These are phyloP conservation scores for Pyricularia sp. DNA, from an alignment of 2,329 filamentous ascomycete genomes.

Conservation along the genomic window DNA sequence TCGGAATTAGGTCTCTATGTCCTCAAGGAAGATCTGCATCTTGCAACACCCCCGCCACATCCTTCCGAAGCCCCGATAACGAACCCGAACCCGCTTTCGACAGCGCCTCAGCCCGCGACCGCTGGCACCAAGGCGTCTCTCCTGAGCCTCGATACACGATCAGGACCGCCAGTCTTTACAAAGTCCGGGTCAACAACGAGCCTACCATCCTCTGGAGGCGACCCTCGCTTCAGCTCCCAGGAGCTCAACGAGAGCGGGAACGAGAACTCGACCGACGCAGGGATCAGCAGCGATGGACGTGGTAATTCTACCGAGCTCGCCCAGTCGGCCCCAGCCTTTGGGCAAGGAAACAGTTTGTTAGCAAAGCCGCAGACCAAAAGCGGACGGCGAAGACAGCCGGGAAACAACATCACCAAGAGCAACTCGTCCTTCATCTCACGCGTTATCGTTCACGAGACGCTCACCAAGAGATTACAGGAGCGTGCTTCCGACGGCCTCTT, in stretches of 20 bases:
- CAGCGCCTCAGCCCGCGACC: constrained; percentile 69
- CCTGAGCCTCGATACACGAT: constrained; percentile 53
- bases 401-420: constrained; percentile 97
- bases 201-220: constrained; percentile 26
- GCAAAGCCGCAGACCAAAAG: constrained; percentile 52
- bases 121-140: constrained; percentile 76
- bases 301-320: constrained; percentile 33
- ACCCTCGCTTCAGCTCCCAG: background rate
- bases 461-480: constrained; percentile 69
- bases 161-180: constrained; percentile 39
- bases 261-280: constrained; percentile 46
- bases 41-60: constrained; percentile 89
- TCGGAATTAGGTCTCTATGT: constrained; percentile 61
- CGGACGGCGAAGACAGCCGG: constrained; percentile 76
- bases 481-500: constrained; percentile 68
- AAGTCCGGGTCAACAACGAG: constrained; percentile 39
- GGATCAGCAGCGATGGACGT: constrained; percentile 41
- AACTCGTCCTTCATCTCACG: constrained; percentile 98
- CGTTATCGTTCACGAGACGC: constrained; percentile 76
- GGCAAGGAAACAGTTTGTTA: constrained; percentile 71
- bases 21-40: constrained; percentile 78
- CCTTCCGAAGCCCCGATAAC: constrained; percentile 79
- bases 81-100: constrained; percentile 85
- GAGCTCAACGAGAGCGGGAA: constrained; percentile 25
- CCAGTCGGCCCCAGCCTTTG: constrained; percentile 55